Percentiles rank a stretch among this genome's conserved stretches.
These are phyloP conservation scores for Solanum chilense DNA, from an alignment of 257 asterid genomes.

Conservation along the genomic window DNA sequence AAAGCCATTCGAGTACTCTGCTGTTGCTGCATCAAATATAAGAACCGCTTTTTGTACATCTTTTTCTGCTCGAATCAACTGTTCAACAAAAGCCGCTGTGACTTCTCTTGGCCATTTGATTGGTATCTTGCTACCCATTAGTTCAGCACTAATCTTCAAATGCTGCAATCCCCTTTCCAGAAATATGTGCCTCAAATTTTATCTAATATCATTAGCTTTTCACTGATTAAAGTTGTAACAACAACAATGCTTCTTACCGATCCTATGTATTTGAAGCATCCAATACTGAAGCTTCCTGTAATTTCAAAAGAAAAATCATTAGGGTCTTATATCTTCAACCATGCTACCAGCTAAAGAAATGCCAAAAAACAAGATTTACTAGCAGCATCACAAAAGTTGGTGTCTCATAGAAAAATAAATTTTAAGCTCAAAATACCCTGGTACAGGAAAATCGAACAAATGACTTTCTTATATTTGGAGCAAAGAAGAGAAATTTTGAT, in stretches of 20 bases:
- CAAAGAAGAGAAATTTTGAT: neutral
- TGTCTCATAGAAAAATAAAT: neutral
- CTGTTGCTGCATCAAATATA: conserved; percentile 81
- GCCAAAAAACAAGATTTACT: neutral
- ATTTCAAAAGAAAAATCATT: neutral
- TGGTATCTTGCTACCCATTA: conserved; percentile 34
- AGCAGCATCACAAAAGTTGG: conserved; percentile 31
- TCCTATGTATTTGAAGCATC: neutral
- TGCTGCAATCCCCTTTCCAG: neutral
- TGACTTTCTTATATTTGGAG: neutral
- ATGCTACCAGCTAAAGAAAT: neutral
- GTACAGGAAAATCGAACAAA: neutral
- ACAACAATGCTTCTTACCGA: neutral
- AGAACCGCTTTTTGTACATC: conserved; percentile 65
- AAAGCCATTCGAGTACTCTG: conserved; percentile 71
- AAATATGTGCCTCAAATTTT: neutral
- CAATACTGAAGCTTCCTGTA: neutral
- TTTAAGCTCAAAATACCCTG: neutral
- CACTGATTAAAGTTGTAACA: neutral
- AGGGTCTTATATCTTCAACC: neutral
- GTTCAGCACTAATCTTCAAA: neutral
- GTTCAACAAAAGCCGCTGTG: conserved; percentile 62
- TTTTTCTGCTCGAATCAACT: conserved; percentile 57
- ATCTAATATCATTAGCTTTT: neutral
- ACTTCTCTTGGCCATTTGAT: conserved; percentile 78